phyloP scores from a whole-genome alignment of 179 eudicot species.

The Beta lomatogona region DNA sequence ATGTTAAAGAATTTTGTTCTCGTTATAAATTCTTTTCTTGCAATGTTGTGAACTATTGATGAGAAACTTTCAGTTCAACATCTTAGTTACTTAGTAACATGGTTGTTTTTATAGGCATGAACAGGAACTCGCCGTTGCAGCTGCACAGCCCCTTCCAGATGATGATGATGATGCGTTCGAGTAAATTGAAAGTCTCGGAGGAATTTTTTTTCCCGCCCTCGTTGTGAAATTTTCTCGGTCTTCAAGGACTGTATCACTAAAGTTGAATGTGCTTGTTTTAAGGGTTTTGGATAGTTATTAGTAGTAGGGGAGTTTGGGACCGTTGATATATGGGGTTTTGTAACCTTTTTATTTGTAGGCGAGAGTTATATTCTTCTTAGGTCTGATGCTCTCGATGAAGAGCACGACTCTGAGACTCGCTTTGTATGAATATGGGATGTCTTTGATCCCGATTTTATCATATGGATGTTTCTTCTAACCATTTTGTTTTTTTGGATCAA shows the following conservation, averaged over 20 bases:
- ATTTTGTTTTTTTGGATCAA: neutral
- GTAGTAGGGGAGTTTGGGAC: slow-evolving; percentile 8
- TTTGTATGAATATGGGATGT: slow-evolving; percentile 8
- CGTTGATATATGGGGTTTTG: neutral
- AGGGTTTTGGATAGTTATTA: slow-evolving; percentile 11
- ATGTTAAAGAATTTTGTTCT: no score
- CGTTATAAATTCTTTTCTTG: no score
- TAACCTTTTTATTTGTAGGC: slow-evolving; percentile 4
- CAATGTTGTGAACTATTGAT: neutral
- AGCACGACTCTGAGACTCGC: slow-evolving; percentile 19
- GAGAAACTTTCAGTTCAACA: no score
- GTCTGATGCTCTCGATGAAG: slow-evolving; percentile 11
- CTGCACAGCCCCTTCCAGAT: slow-evolving; percentile 78
- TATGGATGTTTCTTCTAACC: neutral
- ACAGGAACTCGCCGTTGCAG: slow-evolving; percentile 64
- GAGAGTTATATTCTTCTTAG: slow-evolving; percentile 16
- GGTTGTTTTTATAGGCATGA: slow-evolving; percentile 50
- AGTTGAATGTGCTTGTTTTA: slow-evolving; percentile 7
- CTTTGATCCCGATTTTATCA: slow-evolving; percentile 9
- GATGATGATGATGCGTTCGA: slow-evolving; percentile 83
- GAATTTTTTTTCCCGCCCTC: neutral
- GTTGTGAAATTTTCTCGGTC: neutral
- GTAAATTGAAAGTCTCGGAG: slow-evolving; percentile 29
- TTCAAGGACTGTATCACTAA: slow-evolving; percentile 5
- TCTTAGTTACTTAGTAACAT: neutral